These are phyloP conservation scores for Baudoinia panamericana DNA, from an alignment of 495 filamentous ascomycete species.

Conservation along the genomic window DNA sequence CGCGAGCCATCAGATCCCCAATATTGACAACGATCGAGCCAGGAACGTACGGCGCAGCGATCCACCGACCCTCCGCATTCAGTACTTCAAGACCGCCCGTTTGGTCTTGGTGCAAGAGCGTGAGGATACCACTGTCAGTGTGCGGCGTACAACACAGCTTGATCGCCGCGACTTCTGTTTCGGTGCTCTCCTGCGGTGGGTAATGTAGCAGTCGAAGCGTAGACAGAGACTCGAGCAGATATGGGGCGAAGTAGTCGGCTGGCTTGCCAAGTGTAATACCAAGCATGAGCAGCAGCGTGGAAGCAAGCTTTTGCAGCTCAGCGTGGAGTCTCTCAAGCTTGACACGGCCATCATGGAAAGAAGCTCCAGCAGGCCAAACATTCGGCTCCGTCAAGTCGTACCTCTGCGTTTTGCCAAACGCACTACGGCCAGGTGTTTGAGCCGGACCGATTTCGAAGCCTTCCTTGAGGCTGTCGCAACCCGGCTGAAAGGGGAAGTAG, in stretches of 20 bases:
- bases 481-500: slow-evolving; percentile 34
- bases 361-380: slow-evolving; percentile 28
- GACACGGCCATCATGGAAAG: slow-evolving; percentile 13
- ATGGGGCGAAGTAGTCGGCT: slow-evolving; percentile 30
- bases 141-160: slow-evolving; percentile 36
- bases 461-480: slow-evolving; percentile 35
- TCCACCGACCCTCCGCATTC: slow-evolving; percentile 32
- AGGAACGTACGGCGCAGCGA: slow-evolving; percentile 34
- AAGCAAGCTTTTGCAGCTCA: slow-evolving; percentile 33
- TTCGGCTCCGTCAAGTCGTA: slow-evolving; percentile 35
- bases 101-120: slow-evolving; percentile 33
- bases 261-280: slow-evolving; percentile 32
- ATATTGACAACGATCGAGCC: slow-evolving; percentile 39
- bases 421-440: neutral
- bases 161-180: neutral
- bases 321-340: slow-evolving; percentile 30
- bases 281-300: slow-evolving; percentile 32
- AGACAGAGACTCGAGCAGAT: slow-evolving; percentile 31
- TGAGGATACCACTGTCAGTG: slow-evolving; percentile 35
- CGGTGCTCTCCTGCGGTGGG: slow-evolving; percentile 21
- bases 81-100: slow-evolving; percentile 35
- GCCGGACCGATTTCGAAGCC: slow-evolving; percentile 36
- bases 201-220: slow-evolving; percentile 36
- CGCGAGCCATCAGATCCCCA: slow-evolving; percentile 32
- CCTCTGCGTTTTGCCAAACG: slow-evolving; percentile 3